Base-by-base conservation (phyloP, 2,329 filamentous ascomycete genomes). In the Fusarium euwallaceae region DNA sequence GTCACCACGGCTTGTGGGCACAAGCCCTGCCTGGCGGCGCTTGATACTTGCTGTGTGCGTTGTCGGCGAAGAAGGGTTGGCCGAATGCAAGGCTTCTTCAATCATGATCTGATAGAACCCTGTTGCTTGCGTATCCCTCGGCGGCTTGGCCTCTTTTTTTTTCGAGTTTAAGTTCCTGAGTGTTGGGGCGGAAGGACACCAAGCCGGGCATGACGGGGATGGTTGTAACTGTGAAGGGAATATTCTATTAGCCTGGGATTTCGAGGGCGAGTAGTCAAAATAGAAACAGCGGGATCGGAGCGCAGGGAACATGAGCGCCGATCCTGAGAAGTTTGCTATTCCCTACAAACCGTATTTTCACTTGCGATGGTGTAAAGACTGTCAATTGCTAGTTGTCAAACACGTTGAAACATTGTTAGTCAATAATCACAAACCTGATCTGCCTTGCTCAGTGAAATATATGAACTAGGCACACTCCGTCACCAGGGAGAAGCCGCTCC, bases 381-480 rank as follows among this genome's bases (percentile, higher is more conserved):
- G 24, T 22, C 22, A 59, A 24, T 14, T 11, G 9, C 51, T 5
- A 9, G 59, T 71, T 39, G 71, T 53, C 12, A 27, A 41, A 36
- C 4, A 45, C 11, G 20, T 45, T 17, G 14, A 60, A 24, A 10
- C 45, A 29, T 29, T 11, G n/a, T 8, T 9, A 53, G 11, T 20
- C 32, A 27, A 56, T 24, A 71, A 14, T 17, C 17, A 61, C 62
- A 67, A 39, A 64, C 71, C 71, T 74, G 14, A 74, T 74, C 32
- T 74, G 60, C 45, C 94, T 94, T 84, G 97, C 97, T 79, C 92
- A 87, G 72, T 97, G 92, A 79, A 22, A 45, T 22, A 95, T 94
- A 95, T 84, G 97, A 90, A 24, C 95, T 95, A 0, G 95, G 95
- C 64, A 92, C 84, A 93, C 79, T 98, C 93, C 43, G 88, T 84